phyloP scores from a whole-genome alignment of 2,329 filamentous ascomycete species.

The Bipolaris victoriae region DNA sequence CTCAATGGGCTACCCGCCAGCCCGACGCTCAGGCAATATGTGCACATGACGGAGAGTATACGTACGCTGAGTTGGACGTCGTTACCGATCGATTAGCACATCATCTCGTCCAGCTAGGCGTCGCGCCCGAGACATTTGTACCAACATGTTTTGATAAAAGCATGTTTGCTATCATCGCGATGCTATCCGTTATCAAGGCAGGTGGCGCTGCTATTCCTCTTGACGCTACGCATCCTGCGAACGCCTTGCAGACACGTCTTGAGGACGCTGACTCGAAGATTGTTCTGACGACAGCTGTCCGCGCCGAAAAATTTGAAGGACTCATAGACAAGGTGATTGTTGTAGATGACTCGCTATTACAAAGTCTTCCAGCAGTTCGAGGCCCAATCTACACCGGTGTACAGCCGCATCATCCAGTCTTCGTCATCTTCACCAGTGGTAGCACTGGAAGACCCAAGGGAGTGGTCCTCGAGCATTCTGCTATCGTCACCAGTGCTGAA shows the following conservation, averaged over 20 bases:
- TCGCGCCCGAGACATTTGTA: conserved; percentile 42
- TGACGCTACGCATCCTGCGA: conserved; percentile 45
- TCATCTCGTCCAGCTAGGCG: conserved; percentile 38
- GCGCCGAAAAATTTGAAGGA: conserved; percentile 50
- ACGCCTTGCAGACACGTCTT: conserved; percentile 48
- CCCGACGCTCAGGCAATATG: conserved; percentile 41
- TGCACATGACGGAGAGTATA: conserved; percentile 44
- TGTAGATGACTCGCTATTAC: conserved; percentile 41
- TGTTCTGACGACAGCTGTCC: conserved; percentile 48
- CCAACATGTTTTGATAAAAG: conserved; percentile 51
- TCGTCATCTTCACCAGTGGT: conserved; percentile 45
- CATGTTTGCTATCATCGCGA: conserved; percentile 44
- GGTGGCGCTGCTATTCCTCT: conserved; percentile 47
- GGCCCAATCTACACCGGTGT: conserved; percentile 29
- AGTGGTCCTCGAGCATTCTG: conserved; percentile 42
- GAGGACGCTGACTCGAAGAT: conserved; percentile 50
- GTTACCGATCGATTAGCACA: conserved; percentile 37
- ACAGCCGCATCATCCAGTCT: conserved; percentile 34
- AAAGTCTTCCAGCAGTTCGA: conserved; percentile 34
- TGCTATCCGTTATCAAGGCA: conserved; percentile 49
- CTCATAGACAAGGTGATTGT: conserved; percentile 49
- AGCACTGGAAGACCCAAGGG: conserved; percentile 45
- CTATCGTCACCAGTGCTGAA: conserved; percentile 40
- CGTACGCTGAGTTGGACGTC: conserved; percentile 39
- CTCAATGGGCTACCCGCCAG: conserved; percentile 28